These are phyloP conservation scores for Plenodomus lindquistii DNA, from an alignment of 2,329 filamentous ascomycete genomes.

Conservation along the genomic window DNA sequence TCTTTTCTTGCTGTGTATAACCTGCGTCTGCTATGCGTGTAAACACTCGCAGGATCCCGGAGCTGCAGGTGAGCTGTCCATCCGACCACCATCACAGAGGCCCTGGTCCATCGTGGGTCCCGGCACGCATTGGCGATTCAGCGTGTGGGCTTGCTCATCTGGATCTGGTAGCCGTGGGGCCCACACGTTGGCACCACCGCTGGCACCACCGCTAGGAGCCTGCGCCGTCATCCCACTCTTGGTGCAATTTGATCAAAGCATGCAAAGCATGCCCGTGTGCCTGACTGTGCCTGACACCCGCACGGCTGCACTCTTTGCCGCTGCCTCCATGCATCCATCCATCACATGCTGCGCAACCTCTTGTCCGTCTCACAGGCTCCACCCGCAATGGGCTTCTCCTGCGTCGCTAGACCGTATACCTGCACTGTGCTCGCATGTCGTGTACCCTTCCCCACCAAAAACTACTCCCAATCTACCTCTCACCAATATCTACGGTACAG, in stretches of 20 bases:
- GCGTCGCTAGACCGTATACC: not conserved
- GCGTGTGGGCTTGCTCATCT: not conserved
- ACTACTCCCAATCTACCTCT: not conserved
- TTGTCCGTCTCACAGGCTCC: no score
- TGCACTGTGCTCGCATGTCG: not conserved
- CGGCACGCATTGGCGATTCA: not conserved
- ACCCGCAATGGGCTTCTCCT: not conserved
- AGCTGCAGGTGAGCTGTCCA: not conserved
- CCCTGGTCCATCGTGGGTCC: not conserved
- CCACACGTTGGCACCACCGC: not conserved
- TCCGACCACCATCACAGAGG: not conserved
- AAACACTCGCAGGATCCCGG: not conserved
- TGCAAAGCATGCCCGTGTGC: no score
- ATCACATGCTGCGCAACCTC: no score
- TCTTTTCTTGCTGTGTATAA: no score
- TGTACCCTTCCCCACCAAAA: not conserved
- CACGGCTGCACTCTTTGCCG: no score
- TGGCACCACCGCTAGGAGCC: not conserved
- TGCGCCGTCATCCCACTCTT: no score
- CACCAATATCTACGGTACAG: no score
- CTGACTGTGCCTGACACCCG: no score
- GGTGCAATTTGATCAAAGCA: no score
- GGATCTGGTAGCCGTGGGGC: not conserved
- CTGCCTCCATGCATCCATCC: no score
- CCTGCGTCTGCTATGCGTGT: not conserved